Conservation (phyloP, 2,329 filamentous ascomycete genomes). For the Aspergillus bombycis region DNA sequence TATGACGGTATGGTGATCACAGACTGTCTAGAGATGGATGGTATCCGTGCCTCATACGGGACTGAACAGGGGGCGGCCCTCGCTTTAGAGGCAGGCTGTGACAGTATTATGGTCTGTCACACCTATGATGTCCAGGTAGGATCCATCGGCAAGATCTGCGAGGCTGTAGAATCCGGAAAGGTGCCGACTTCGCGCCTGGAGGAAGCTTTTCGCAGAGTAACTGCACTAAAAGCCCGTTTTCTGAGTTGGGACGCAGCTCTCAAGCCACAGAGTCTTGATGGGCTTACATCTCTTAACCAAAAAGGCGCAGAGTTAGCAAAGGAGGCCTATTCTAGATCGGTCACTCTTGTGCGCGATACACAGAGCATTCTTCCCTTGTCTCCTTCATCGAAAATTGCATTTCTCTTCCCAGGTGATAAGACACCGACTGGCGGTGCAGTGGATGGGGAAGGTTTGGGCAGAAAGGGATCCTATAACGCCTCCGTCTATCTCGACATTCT, state of each 20-base stretch:
- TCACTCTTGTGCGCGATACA: slow-evolving; percentile 43
- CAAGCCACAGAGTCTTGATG: slow-evolving; percentile 17
- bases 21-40: slow-evolving; percentile 52
- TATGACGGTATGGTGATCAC: slow-evolving; percentile 50
- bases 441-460: slow-evolving; percentile 41
- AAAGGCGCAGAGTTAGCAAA: slow-evolving; percentile 33
- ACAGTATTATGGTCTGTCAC: slow-evolving; percentile 52
- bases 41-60: slow-evolving; percentile 45
- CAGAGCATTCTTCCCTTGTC: slow-evolving; percentile 36
- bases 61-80: slow-evolving; percentile 46
- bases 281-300: slow-evolving; percentile 28
- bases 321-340: slow-evolving; percentile 43
- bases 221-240: slow-evolving; percentile 41
- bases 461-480: slow-evolving; percentile 35
- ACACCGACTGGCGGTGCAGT: slow-evolving; percentile 41
- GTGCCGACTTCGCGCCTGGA: slow-evolving; percentile 36
- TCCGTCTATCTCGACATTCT: slow-evolving; percentile 39
- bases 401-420: slow-evolving; percentile 43
- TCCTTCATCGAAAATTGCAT: slow-evolving; percentile 32
- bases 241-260: slow-evolving; percentile 36
- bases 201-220: slow-evolving; percentile 40
- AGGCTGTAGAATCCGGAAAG: slow-evolving; percentile 40
- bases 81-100: slow-evolving; percentile 47
- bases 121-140: slow-evolving; percentile 46
- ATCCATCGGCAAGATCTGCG: slow-evolving; percentile 43